Evolutionary conservation across 148 eudicot genomes (phyloP).

Genomic region (Diospyros lotus): DNA sequence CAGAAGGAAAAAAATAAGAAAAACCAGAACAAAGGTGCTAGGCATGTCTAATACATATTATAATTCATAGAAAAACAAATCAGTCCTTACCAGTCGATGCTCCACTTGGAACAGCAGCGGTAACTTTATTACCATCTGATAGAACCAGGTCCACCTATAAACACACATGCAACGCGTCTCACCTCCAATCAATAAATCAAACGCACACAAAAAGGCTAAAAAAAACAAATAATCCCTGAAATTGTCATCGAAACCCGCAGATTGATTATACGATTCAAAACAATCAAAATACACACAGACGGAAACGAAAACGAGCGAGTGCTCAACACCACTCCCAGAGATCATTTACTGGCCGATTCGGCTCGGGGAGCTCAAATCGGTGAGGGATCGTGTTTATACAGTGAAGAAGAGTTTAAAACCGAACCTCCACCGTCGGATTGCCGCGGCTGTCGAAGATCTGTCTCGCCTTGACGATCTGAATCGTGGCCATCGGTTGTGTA

Average conservation of each 20-base stretch:
- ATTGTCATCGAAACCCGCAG: too few species aligned
- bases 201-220: background rate
- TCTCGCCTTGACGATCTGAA: slow-evolving; percentile 65
- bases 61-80: background rate
- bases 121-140: slow-evolving; percentile 54
- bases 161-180: slow-evolving; percentile 2
- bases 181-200: slow-evolving; percentile 5
- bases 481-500: slow-evolving; percentile 49
- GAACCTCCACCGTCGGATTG: slow-evolving; percentile 93
- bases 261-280: too few species aligned
- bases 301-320: background rate
- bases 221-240: too few species aligned
- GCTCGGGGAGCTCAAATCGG: background rate
- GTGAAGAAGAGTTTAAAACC: background rate
- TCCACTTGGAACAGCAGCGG: slow-evolving; percentile 99
- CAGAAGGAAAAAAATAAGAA: background rate
- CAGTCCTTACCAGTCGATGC: slow-evolving; percentile 85
- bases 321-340: background rate
- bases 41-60: background rate
- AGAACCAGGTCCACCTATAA: slow-evolving; percentile 65
- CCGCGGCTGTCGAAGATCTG: slow-evolving; percentile 99
- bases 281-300: too few species aligned
- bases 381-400: background rate
- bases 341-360: background rate
- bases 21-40: background rate